These are phyloP conservation scores for Artomyces pyxidatus DNA, from an alignment of 768 basidiomycete species.

Conservation along the genomic window DNA sequence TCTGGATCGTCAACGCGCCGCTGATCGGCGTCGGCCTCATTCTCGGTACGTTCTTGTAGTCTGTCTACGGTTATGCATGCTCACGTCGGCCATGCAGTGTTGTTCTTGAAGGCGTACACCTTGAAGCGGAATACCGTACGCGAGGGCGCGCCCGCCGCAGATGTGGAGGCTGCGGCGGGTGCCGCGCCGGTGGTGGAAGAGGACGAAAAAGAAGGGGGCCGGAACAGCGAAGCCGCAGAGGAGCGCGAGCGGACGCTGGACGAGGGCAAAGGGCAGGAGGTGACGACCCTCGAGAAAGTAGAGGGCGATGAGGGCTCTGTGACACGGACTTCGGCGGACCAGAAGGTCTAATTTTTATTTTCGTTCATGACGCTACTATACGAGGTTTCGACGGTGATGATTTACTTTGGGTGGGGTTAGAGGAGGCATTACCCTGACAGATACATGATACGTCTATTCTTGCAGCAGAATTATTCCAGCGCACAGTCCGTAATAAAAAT, in stretches of 20 bases:
- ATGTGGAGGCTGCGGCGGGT: slow-evolving; percentile 11
- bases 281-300: neutral
- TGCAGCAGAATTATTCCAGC: too few species aligned
- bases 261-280: neutral
- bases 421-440: neutral
- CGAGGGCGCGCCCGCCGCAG: slow-evolving; percentile 14
- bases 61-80: neutral
- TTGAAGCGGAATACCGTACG: slow-evolving; percentile 21
- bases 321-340: too few species aligned
- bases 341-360: too few species aligned
- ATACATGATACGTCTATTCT: too few species aligned
- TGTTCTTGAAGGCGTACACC: slow-evolving; percentile 30
- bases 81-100: slow-evolving; percentile 12
- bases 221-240: neutral
- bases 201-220: neutral
- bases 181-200: neutral
- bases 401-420: neutral
- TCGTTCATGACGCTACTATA: too few species aligned
- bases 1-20: slow-evolving; percentile 32
- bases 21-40: slow-evolving; percentile 25
- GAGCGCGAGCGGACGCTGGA: neutral
- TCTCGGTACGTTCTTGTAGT: slow-evolving; percentile 16
- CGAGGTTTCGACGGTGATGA: too few species aligned
- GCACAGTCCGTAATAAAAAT: too few species aligned
- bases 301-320: neutral